Base-by-base conservation (phyloP, 495 filamentous ascomycete genomes). In the Cercophora samala region DNA sequence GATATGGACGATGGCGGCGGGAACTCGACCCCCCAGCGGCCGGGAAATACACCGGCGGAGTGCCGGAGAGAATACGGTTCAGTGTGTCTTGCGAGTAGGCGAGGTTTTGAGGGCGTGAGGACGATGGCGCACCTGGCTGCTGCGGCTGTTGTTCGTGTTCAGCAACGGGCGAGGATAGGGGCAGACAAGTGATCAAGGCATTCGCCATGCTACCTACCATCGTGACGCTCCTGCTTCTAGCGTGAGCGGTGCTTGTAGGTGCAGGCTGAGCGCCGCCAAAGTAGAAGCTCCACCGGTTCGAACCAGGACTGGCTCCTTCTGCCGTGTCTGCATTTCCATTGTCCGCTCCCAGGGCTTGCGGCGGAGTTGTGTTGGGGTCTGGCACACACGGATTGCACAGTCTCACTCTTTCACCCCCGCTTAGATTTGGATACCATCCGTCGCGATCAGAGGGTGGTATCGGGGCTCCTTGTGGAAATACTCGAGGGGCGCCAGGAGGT, bases 311-410 rank as follows among this genome's bases (percentile, higher is more conserved):
- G 22, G 67, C n/a, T 32, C 64, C 18, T 19, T 23, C 53, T 23
- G 53, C n/a, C 22, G 53, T 56, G n/a, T 56, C 53, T 56, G 53
- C 6, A 18, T 56, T 23, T 19, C n/a, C n/a, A 11, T 19, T 56
- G 62, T 75, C 75, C 54, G 25, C 66, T 24, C 59, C 58, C 9
- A 62, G 65, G 4, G 64, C 59, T 46, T 77, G 78, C n/a, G 81
- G 80, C 56, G 91, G 93, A 32, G 88, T 84, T 18, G 85, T 90
- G 69, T 95, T 96, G 3, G 93, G 93, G 77, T 97, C 93, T 25
- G 93, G 93, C 22, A 97, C 93, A 73, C 93, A 97, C 1, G 93
- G 93, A 73, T 97, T 96, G 82, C 93, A 97, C 13, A 97, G 87
- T 61, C 93, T 86, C 52, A 97, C 93, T 78, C 92, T 87, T 73